Base-by-base conservation (phyloP, 2,329 filamentous ascomycete species). In the Leptographium lundbergii region DNA sequence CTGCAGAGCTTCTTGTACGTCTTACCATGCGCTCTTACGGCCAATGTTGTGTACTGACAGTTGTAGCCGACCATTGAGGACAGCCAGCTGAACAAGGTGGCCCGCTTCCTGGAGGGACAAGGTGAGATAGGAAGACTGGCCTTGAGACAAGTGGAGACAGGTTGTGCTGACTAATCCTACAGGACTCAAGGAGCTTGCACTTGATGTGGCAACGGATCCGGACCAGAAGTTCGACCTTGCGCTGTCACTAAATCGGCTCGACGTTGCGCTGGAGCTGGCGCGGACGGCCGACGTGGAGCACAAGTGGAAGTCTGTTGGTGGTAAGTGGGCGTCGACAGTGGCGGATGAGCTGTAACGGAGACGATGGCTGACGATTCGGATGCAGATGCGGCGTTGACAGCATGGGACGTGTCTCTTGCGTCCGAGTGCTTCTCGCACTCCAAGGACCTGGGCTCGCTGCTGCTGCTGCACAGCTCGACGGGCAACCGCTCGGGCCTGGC, bases 71-170 rank as follows among this genome's bases (percentile, higher is more conserved):
- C 87, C 24, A 91, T 99, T 45, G 91, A 92, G 0, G 77, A 85
- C n/a, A 89, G 95, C 63, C 91, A 99, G 72, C 88, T 96, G 72
- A 96, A 96, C 79, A 97, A 97, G 77, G 95, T 99, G 66, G 94
- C 94, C 4, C 86, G 94, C 25, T 99, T 99, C 80, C 79, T 99
- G 57, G 94, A 84, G 72, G 94, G 94, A 2, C 94, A 99, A 73
- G 92, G 92, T 48, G 90, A 96, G 54, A 10, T 19, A 19, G 17
- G 4, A 13, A 39, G 13, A 4, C 13, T 4, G 4, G 36, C 36
- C 36, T 1, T 3, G 17, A 6, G 14, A 39, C 6, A 4, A 32
- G 36, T 13, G 13, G 10, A 10, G 36, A 17, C 36, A 22, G 6
- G 32, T 4, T 11, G 13, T 22, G 14, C 25, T 19, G 47, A 57